Base-by-base conservation (phyloP, 2,329 filamentous ascomycete genomes). In the Emmonsiellopsis sp. region DNA sequence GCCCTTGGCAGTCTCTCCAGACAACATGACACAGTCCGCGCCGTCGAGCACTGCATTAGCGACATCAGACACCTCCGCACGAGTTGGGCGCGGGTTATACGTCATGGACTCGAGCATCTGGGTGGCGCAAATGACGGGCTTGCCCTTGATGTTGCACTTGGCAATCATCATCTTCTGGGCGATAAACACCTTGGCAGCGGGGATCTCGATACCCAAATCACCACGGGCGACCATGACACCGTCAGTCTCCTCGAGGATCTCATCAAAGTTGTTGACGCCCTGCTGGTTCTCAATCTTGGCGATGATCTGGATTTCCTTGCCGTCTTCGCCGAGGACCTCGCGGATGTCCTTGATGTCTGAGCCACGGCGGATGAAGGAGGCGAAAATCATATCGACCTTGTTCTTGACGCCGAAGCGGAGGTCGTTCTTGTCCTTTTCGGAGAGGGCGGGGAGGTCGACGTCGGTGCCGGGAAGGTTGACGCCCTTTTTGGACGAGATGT, bases 91-190 rank as follows among this genome's bases (percentile, higher is more conserved):
- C 62, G 93, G 93, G 81, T 98, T 98, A 82, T 95, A 96, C 75
- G 95, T 98, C 93, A 98, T 98, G 62, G 90, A 95, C 83, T 98
- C 93, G 63, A 98, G 83, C 93, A 98, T 98, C 80, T 98, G 93
- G 41, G 93, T 98, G 56, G 93, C 93, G 76, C 92, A 97, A 72
- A 98, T 96, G 73, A 92, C 91, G 63, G 93, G 93, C 83, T 98
- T 98, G 75, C 93, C 93, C 63, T 90, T 91, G 70, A 96, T 85
- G 81, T 98, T 98, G 84, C 93, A 98, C 85, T 97, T 97, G 76
- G 93, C 91, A 75, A 98, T 98, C 83, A 98, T 91, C 89, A 98
- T 98, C 87, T 98, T 98, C 81, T 98, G 93, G 54, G 93, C 93
- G 63, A 95, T 89, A 76, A 98, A 98, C 62, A 98, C 93, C 81